Evolutionary conservation across 768 basidiomycete genomes (phyloP).

Genomic region (Phlebiopsis flavidoalba): DNA sequence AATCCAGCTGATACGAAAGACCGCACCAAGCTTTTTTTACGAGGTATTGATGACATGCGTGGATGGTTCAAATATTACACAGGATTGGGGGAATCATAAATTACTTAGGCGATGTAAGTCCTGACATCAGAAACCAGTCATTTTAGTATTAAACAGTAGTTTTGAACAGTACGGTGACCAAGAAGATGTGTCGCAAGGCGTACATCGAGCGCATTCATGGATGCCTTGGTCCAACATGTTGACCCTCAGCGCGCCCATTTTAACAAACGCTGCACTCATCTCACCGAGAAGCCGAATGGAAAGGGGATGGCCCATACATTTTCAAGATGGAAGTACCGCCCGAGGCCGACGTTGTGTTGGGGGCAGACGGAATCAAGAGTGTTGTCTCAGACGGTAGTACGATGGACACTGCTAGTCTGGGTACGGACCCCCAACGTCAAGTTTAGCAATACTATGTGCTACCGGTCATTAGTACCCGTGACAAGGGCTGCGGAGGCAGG

Average conservation of each 20-base stretch:
- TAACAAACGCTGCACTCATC: conserved; percentile 40
- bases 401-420: conserved; percentile 15
- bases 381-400: conserved; percentile 33
- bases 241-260: conserved; percentile 41
- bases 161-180: neutral
- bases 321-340: conserved; percentile 44
- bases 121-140: neutral
- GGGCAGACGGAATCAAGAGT: conserved; percentile 33
- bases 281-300: neutral
- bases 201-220: conserved; percentile 32
- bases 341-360: conserved; percentile 44
- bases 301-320: conserved; percentile 29
- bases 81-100: conserved; percentile 2
- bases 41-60: neutral
- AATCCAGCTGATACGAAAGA: no score
- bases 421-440: conserved; percentile 19
- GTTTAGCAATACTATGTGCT: conserved; percentile 46
- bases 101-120: conserved; percentile 2
- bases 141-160: neutral
- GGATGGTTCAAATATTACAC: conserved; percentile 1
- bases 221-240: conserved; percentile 40
- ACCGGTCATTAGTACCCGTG: conserved; percentile 42
- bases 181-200: neutral
- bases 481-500: conserved; percentile 27
- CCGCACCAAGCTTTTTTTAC: no score